Evolutionary conservation across 306 rosid species (phyloP), one percentile per base, ranked within the genome.

Genomic region (Arachis stenosperma): DNA sequence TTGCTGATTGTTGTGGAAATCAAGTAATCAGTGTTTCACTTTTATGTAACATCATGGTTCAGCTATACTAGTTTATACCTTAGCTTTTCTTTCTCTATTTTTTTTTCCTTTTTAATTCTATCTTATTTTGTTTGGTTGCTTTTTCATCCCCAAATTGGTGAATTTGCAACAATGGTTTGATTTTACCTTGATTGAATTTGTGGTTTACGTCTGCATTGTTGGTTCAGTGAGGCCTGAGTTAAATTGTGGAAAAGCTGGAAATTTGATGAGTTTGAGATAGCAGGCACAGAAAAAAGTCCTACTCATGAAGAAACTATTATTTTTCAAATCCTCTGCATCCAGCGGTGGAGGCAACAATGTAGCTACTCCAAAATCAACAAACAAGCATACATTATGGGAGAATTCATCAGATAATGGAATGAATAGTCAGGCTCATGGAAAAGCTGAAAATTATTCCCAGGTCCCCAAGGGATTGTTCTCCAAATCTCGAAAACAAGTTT

Each of bases 301-400:
- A 75, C 76, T 62, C 63, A 91, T 94, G 98, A 94, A 87, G 96
- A 91, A 88, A 81, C 81, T 89, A 29, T 94, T 94, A 82, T 89
- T 82, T 85, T 91, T 94, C 75, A 88, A 86, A 82, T 85, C 97
- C 43, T 88, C 97, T 50, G 81, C 83, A 9, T 79, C 96, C 39
- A 79, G 85, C 83, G 78, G 86, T 70, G 93, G 85, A 37, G 84
- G 79, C 79, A 81, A 48, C 52, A 78, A 82, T 53, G 74, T 67
- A 52, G 70, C 78, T 75, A 79, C 90, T 13, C 78, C 98, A 13
- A 67, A 77, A 42, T 55, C 92, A 61, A 70, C 71, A 47, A 87
- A 81, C 9, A 84, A 86, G 75, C 84, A 87, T 70, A 15, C 53
- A 69, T 46, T 79, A 36, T 81, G 88, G 96, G 92, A 86, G 71